phyloP scores from a whole-genome alignment of 2,329 filamentous ascomycete species.

The Aspergillus candidus region DNA sequence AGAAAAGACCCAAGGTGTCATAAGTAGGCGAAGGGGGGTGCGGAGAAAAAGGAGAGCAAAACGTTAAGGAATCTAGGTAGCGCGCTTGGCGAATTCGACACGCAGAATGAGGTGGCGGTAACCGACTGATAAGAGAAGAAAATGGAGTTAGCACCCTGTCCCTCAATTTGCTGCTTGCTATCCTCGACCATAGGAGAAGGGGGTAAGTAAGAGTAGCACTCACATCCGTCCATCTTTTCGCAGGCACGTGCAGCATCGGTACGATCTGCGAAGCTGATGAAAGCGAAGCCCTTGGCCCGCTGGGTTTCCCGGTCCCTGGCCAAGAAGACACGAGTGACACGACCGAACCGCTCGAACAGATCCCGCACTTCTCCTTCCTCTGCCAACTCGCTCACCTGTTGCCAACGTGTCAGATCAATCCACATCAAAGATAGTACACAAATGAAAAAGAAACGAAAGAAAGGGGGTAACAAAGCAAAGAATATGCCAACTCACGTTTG shows the following conservation, averaged over 20 bases:
- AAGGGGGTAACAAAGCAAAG: not conserved
- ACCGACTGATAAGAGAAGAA: slow-evolving; percentile 34
- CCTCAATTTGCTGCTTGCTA: too few relatives aligned
- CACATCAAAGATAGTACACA: slow-evolving; percentile 7
- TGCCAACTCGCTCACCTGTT: slow-evolving; percentile 87
- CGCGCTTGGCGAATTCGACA: slow-evolving; percentile 48
- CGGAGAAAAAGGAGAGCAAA: not conserved
- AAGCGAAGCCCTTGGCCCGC: slow-evolving; percentile 95
- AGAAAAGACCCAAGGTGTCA: slow-evolving; percentile 26
- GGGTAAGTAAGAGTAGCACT: slow-evolving; percentile 26
- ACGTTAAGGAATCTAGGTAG: slow-evolving; percentile 27
- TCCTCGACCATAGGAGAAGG: not conserved
- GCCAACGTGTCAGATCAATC: slow-evolving; percentile 1
- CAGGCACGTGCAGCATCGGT: slow-evolving; percentile 85
- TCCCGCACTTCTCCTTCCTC: slow-evolving; percentile 93
- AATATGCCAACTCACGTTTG: slow-evolving; percentile 65
- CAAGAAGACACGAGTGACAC: slow-evolving; percentile 94
- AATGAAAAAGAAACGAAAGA: slow-evolving; percentile 1
- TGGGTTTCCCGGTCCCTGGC: slow-evolving; percentile 97
- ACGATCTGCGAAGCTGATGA: slow-evolving; percentile 93
- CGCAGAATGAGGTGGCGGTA: slow-evolving; percentile 49
- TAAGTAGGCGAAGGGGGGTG: slow-evolving; percentile 21
- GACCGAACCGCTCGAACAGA: slow-evolving; percentile 96
- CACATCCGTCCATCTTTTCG: slow-evolving; percentile 94
- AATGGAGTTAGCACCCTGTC: slow-evolving; percentile 18